Evolutionary conservation across 768 basidiomycete genomes (phyloP).

Genomic region (Amanita inopinata): DNA sequence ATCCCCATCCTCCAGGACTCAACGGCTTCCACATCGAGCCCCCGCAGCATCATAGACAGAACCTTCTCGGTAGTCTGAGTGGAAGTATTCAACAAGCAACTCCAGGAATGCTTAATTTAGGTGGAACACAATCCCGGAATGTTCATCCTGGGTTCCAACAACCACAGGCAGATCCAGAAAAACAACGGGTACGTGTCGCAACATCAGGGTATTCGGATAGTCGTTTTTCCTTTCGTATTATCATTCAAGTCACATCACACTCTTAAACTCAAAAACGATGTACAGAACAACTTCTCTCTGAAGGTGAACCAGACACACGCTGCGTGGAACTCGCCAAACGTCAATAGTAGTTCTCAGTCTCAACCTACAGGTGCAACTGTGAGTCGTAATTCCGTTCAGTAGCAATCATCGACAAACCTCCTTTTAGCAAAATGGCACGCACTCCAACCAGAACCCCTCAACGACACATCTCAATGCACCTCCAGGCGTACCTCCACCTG

Average conservation of each 20-base stretch:
- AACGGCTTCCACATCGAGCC: constrained; percentile 53
- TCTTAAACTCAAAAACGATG: neutral
- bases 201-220: neutral
- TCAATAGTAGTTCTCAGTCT: constrained; percentile 32
- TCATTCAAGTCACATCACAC: neutral
- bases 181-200: constrained; percentile 50
- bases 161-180: constrained; percentile 58
- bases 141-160: constrained; percentile 45
- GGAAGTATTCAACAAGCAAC: constrained; percentile 33
- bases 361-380: constrained; percentile 11
- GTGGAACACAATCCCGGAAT: constrained; percentile 31
- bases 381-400: neutral
- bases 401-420: neutral
- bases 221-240: neutral
- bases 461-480: constrained; percentile 46
- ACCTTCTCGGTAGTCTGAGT: constrained; percentile 41
- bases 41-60: constrained; percentile 46
- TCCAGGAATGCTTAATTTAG: constrained; percentile 60
- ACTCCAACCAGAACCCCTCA: constrained; percentile 26
- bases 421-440: constrained; percentile 36
- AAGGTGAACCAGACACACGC: constrained; percentile 58
- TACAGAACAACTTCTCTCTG: constrained; percentile 47
- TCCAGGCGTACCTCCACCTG: constrained; percentile 28
- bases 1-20: constrained; percentile 65
- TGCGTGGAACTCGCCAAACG: constrained; percentile 55